Percentiles rank a stretch among this genome's conserved stretches.
Evolutionary conservation across 768 basidiomycete genomes (phyloP).

Genomic region (Saitozyma sp.): DNA sequence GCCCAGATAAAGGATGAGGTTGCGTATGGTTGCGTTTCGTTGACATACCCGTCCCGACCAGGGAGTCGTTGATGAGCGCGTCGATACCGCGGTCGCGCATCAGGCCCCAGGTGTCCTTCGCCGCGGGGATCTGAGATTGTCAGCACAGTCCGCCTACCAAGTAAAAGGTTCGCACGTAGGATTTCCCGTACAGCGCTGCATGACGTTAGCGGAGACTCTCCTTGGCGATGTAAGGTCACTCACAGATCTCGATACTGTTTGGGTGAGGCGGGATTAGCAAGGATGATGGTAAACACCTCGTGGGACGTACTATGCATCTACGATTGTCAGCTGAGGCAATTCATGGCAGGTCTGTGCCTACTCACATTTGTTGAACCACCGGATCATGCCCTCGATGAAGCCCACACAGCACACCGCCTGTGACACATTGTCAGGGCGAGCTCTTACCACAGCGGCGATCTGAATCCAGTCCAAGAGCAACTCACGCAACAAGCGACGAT

Average conservation of each 20-base stretch:
- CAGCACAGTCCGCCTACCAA: neutral
- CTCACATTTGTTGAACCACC: constrained; percentile 82
- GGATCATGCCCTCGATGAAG: constrained; percentile 67
- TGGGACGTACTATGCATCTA: constrained; percentile 46
- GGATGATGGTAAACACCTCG: too few relatives aligned
- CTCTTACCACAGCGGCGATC: neutral
- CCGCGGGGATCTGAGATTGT: constrained; percentile 60
- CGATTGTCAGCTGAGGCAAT: constrained; percentile 8
- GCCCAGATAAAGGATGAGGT: too few relatives aligned
- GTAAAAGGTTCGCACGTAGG: constrained; percentile 55
- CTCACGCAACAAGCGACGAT: constrained; percentile 67
- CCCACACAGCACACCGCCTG: constrained; percentile 71
- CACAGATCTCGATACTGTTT: constrained; percentile 65
- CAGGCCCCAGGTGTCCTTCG: constrained; percentile 79
- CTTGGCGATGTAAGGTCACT: constrained; percentile 5
- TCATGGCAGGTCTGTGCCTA: constrained; percentile 34
- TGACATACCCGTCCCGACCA: constrained; percentile 71
- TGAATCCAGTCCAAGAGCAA: neutral
- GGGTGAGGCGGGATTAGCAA: constrained; percentile 4
- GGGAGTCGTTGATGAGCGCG: constrained; percentile 76
- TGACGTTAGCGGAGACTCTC: constrained; percentile 10
- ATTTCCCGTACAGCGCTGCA: constrained; percentile 76
- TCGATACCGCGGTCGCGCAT: constrained; percentile 78
- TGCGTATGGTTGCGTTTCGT: neutral
- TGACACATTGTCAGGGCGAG: neutral